phyloP scores from a whole-genome alignment of 169 alveolate species.

The Plasmodium ovale region DNA sequence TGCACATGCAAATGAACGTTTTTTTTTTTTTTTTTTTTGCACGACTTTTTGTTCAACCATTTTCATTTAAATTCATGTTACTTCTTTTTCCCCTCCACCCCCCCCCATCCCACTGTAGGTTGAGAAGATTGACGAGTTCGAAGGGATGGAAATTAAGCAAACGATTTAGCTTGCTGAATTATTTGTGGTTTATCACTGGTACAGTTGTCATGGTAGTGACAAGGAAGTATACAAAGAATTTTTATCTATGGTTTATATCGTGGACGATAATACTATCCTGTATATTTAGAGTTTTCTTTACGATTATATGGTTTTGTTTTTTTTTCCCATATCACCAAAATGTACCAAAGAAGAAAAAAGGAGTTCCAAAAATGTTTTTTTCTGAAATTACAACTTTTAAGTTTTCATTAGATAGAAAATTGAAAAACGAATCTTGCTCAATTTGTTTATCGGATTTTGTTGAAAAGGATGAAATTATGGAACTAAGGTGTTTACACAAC shows the following conservation, averaged over 20 bases:
- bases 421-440: conserved; percentile 79
- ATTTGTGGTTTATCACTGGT: conserved; percentile 83
- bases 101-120: conserved; percentile 4
- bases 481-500: conserved; percentile 81
- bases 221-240: conserved; percentile 57
- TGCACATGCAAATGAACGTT: neutral
- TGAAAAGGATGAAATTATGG: conserved; percentile 77
- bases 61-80: neutral
- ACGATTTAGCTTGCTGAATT: conserved; percentile 77
- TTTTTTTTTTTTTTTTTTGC: neutral
- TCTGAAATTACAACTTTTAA: conserved; percentile 56
- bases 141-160: conserved; percentile 83
- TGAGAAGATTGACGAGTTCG: conserved; percentile 78
- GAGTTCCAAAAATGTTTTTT: conserved; percentile 50
- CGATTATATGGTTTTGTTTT: conserved; percentile 72
- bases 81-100: neutral
- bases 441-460: conserved; percentile 83
- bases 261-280: conserved; percentile 74
- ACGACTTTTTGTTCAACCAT: neutral
- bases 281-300: conserved; percentile 66
- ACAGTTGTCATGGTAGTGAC: conserved; percentile 74
- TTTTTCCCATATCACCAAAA: conserved; percentile 74
- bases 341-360: conserved; percentile 72
- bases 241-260: conserved; percentile 68
- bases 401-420: conserved; percentile 57